Conservation (phyloP, 352 stramenopile species). For the Plasmopara muralis region DNA sequence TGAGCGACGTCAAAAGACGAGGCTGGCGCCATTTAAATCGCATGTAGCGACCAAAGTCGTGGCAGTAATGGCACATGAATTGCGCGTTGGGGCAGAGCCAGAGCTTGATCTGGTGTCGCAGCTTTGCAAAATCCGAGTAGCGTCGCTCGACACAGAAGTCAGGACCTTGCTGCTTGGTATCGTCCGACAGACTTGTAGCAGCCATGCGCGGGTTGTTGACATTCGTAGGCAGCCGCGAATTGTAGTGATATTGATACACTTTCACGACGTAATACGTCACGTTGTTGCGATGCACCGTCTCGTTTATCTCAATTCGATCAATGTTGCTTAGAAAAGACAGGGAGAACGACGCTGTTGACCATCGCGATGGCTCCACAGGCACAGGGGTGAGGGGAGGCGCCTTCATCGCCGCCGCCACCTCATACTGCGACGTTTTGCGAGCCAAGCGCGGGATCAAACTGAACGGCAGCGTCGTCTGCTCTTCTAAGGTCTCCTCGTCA, state of each 20-base stretch:
- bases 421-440: conserved; percentile 18
- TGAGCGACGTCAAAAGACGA: conserved; percentile 33
- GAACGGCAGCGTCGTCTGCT: neutral
- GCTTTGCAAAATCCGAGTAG: conserved; percentile 54
- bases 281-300: conserved; percentile 31
- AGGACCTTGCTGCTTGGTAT: conserved; percentile 20
- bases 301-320: conserved; percentile 45
- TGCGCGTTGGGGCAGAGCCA: conserved; percentile 40
- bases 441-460: conserved; percentile 23
- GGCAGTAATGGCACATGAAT: conserved; percentile 54
- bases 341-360: conserved; percentile 23
- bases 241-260: conserved; percentile 45
- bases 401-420: conserved; percentile 21
- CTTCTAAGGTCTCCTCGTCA: neutral
- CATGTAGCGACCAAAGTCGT: conserved; percentile 49
- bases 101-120: conserved; percentile 37
- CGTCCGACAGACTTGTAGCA: conserved; percentile 16
- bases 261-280: conserved; percentile 54
- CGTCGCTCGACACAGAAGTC: conserved; percentile 53
- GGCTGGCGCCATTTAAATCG: conserved; percentile 46
- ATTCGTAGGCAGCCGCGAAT: conserved; percentile 41
- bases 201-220: conserved; percentile 36
- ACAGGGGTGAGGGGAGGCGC: conserved; percentile 32
- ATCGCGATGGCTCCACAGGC: conserved; percentile 34
- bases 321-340: conserved; percentile 47